A percentile compares a stretch with the other conserved stretches of the same genome.
These are phyloP conservation scores for Aureobasidium sp. DNA, from an alignment of 2,329 filamentous ascomycete species.

Conservation along the genomic window DNA sequence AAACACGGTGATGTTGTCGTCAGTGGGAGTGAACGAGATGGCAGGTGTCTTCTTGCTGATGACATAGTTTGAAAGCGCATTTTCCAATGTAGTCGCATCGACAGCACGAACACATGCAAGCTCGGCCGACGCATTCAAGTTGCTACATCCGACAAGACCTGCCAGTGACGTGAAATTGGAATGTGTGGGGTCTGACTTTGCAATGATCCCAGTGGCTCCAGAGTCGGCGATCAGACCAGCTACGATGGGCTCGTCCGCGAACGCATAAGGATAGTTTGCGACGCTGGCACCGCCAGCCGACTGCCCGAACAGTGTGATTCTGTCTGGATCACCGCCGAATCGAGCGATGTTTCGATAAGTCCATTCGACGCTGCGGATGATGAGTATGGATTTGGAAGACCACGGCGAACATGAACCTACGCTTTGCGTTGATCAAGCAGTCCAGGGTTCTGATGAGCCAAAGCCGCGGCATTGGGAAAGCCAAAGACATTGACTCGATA, in stretches of 20 bases:
- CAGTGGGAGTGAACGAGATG: constrained; percentile 17
- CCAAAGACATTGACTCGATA: constrained; percentile 21
- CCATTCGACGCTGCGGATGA: constrained; percentile 18
- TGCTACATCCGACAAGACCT: constrained; percentile 1
- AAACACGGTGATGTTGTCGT: constrained; percentile 18
- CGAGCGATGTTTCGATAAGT: constrained; percentile 19
- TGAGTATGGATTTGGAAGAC: not conserved
- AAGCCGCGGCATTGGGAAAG: constrained; percentile 18
- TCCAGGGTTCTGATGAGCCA: constrained; percentile 18
- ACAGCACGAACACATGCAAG: constrained; percentile 3
- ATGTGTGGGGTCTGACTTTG: constrained; percentile 8
- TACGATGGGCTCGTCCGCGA: constrained; percentile 18
- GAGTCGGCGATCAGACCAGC: constrained; percentile 19
- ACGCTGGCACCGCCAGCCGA: constrained; percentile 19
- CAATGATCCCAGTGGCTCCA: constrained; percentile 15
- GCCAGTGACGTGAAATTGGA: constrained; percentile 14
- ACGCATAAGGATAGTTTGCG: constrained; percentile 19
- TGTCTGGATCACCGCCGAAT: constrained; percentile 20
- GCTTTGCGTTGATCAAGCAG: constrained; percentile 20
- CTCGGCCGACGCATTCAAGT: not conserved
- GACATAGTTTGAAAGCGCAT: constrained; percentile 12
- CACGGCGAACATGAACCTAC: not conserved
- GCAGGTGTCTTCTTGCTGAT: constrained; percentile 3
- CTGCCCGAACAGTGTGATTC: constrained; percentile 19
- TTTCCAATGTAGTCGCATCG: constrained; percentile 8